Evolutionary conservation across 225 moss, liverwort and hornwort species (phyloP), one percentile per base, ranked within the genome.

Genomic region (Straminergon stramineum): DNA sequence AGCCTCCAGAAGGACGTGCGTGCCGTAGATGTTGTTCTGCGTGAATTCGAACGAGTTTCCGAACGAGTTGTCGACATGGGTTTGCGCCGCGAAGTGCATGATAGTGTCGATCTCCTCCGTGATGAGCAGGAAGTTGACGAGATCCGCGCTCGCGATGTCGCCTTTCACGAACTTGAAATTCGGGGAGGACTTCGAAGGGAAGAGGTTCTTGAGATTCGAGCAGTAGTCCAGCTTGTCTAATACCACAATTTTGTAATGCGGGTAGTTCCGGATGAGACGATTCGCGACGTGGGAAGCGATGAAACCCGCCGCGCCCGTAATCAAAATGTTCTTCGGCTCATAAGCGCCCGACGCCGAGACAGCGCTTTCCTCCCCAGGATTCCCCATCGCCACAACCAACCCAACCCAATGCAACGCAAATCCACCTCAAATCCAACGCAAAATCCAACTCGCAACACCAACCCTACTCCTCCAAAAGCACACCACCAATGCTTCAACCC

Each of bases 181-280:
- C 56, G 89, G 90, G 41, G 93, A 93, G 4, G 93, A 73, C 58
- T 93, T 91, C 21, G 91, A 91, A 9, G 93, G 93, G 9, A 79
- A 91, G 18, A 93, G 55, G 34, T 93, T 93, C 87, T 93, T 93
- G 41, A 93, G 75, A 88, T 91, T 93, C 45, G 93, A 93, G 82
- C 93, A 93, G 84, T 93, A 93, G 75, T 93, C 93, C 80, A 93
- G 87, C 93, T 93, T 93, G 57, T 93, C 93, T 86, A 93, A 77
- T 61, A 93, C 93, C 84, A 93, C 93, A 22, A 93, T 92, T 87
- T 93, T 93, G 93, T 93, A 93, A 31, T 92, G 85, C 22, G 93
- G 93, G 71, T 91, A 93, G 76, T 92, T 91, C 20, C 91, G 93
- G 75, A 93, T 90, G 90, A 93, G 70, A 69, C 88, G 91, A 55